A percentile compares a stretch with the other conserved stretches of the same genome.
These are phyloP conservation scores for Globisporangium echinulatum DNA, from an alignment of 352 stramenopile genomes.

Conservation along the genomic window DNA sequence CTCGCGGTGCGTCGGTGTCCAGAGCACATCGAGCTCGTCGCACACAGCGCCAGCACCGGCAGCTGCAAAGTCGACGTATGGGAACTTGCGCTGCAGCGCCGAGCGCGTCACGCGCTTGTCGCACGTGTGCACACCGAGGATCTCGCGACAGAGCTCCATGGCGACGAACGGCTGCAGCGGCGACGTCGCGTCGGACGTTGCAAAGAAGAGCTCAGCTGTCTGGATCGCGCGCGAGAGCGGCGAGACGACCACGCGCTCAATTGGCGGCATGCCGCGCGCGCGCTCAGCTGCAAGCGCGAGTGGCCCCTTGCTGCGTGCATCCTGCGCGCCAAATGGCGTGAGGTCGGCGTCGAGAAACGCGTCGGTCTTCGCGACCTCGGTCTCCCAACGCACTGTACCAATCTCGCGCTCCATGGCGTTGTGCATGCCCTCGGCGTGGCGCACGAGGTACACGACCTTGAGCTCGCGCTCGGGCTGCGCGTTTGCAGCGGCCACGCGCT, in stretches of 20 bases:
- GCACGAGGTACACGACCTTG: constrained; percentile 77
- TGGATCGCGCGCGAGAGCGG: constrained; percentile 63
- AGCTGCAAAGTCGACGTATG: constrained; percentile 43
- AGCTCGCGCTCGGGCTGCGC: constrained; percentile 12
- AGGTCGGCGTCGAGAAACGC: constrained; percentile 60
- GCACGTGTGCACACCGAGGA: constrained; percentile 56
- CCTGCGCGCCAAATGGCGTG: constrained; percentile 45
- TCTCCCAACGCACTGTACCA: constrained; percentile 49
- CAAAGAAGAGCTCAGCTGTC: constrained; percentile 63
- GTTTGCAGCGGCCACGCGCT: constrained; percentile 8
- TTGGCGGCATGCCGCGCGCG: constrained; percentile 40
- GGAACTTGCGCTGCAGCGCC: constrained; percentile 44
- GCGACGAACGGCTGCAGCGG: constrained; percentile 31
- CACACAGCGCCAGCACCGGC: constrained; percentile 21
- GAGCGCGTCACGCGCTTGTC: constrained; percentile 48
- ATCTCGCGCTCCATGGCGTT: constrained; percentile 54
- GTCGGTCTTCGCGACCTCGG: constrained; percentile 47
- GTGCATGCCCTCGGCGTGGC: constrained; percentile 66
- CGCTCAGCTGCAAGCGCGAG: constrained; percentile 28
- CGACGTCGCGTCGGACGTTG: constrained; percentile 12
- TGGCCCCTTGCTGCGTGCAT: constrained; percentile 39
- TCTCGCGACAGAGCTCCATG: constrained; percentile 64
- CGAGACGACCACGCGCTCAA: constrained; percentile 65
- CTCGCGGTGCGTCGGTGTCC: constrained; percentile 53
- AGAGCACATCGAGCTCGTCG: constrained; percentile 50